Base-by-base conservation (phyloP, 2,329 filamentous ascomycete genomes). In the Talaromyces funiculosus region DNA sequence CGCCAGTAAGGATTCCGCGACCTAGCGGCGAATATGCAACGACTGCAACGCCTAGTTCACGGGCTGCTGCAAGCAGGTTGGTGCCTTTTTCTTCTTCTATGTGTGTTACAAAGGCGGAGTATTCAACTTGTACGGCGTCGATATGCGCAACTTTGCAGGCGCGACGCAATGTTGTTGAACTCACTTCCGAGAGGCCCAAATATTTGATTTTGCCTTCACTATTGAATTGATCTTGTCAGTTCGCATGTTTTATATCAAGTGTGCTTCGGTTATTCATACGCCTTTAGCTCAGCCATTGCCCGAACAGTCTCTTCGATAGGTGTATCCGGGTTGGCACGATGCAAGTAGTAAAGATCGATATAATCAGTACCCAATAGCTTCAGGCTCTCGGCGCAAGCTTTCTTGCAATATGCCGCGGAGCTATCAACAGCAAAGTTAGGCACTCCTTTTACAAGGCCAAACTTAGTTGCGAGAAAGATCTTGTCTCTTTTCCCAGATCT, bases 381-480 rank as follows among this genome's bases (percentile, higher is more conserved):
- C 42, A 82, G 67, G 37, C 73, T 78, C 59, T 71, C 70, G 7
- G 75, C 74, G 43, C 77, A 78, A 1, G 77, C 73, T 51, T 76
- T 24, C 33, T 56, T 61, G 59, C 40, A 49, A 31, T 61, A 56
- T 10, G 31, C 77, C 0, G 74, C 72, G 4, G 70, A 73, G 31
- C 70, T 75, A 59, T 77, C 67, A 16, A 76, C 64, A 10, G 64
- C 63, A 8, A 57, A 61, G 61, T 62, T 1, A 57, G 62, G 40
- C 64, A 56, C 7, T 61, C 43, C 1, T 58, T 53, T 14, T 5
- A 54, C 64, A 71, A 71, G 61, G 16, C 72, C 81, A 62, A 82
- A 83, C 62, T 84, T 84, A 12, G 80, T 81, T 1, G 79, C 79
- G 0, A 84, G 71, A 66, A 84, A 82, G 62, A 84, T 78, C 49